Evolutionary conservation across 2,329 filamentous ascomycete species (phyloP), one percentile per base, ranked within the genome.

Genomic region (Fusarium armeniacum): DNA sequence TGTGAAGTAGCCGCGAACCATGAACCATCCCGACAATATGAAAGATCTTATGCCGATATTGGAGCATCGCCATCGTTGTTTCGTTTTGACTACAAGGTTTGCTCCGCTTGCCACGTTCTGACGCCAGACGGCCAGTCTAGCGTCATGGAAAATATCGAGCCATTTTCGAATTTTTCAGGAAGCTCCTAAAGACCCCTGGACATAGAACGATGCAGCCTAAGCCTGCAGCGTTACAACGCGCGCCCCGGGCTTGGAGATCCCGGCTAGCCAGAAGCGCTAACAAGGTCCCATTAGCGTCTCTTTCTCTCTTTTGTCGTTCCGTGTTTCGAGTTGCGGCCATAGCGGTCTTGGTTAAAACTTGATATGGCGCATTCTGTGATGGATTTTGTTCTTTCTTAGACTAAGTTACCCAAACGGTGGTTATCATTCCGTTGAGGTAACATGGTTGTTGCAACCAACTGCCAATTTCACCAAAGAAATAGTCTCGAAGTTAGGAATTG

Each of bases 261-360:
- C 40, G 36, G 26, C 36, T 24, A 50, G 46, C 22, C 20, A 24
- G 41, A 53, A 30, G 35, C 47, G 33, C 38, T 54, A 35, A 30
- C 45, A 54, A 60, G 61, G 53, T 24, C 16, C 28, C n/a, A 32
- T 30, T 59, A 58, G 50, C 47, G 47, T 43, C 24, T 44, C 67
- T 58, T 65, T 62, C 63, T 57, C 71, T 63, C 58, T 70, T 66
- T 62, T 35, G 61, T 60, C 47, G 38, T 62, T 51, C 63, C 36
- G 43, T 50, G 73, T 75, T 75, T 75, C 70, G 71, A 70, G 58
- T 75, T 75, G 56, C 71, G 73, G 73, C 67, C 68, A 50, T 51
- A 26, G 44, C 53, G 62, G 52, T 40, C 44, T 30, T 55, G 44
- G 41, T 54, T 60, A 54, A 71, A 65, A 68, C 64, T 44, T 44